Evolutionary conservation across 495 filamentous ascomycete species (phyloP).

Genomic region (Venustampulla echinocandica): DNA sequence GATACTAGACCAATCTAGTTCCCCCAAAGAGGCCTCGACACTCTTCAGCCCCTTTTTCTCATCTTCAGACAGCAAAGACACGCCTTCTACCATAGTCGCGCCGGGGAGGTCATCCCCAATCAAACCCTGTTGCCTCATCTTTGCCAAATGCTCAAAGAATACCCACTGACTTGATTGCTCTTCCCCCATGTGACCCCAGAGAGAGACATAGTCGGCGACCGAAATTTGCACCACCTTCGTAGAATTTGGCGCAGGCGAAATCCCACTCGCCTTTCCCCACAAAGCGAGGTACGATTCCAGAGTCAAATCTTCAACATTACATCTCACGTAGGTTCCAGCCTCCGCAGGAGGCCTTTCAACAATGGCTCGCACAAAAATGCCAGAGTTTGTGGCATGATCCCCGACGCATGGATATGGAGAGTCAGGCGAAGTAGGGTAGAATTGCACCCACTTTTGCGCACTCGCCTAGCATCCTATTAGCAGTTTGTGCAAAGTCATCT

Average conservation of each 20-base stretch:
- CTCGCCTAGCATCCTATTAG: not conserved
- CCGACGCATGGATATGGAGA: constrained; percentile 2
- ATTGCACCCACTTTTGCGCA: constrained; percentile 3
- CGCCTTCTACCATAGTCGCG: not conserved
- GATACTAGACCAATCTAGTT: not conserved
- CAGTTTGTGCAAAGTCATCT: not conserved
- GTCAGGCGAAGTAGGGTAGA: constrained; percentile 1
- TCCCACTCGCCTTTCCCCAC: constrained; percentile 3
- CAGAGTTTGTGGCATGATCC: constrained; percentile 2
- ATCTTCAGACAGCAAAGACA: constrained; percentile 2
- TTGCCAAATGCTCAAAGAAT: constrained; percentile 1
- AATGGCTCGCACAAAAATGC: constrained; percentile 3
- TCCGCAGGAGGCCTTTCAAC: not conserved
- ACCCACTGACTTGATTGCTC: constrained; percentile 6
- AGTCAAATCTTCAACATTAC: constrained; percentile 5
- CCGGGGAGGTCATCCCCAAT: not conserved
- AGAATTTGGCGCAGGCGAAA: not conserved
- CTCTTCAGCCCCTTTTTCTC: not conserved
- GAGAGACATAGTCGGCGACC: not conserved
- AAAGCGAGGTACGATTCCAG: constrained; percentile 1
- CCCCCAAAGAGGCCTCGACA: not conserved
- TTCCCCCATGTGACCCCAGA: constrained; percentile 5
- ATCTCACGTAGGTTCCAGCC: constrained; percentile 1
- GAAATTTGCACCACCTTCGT: constrained; percentile 1
- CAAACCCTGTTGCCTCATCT: not conserved